These are phyloP conservation scores for Globisporangium middletonii DNA, from an alignment of 352 stramenopile genomes.

Conservation along the genomic window DNA sequence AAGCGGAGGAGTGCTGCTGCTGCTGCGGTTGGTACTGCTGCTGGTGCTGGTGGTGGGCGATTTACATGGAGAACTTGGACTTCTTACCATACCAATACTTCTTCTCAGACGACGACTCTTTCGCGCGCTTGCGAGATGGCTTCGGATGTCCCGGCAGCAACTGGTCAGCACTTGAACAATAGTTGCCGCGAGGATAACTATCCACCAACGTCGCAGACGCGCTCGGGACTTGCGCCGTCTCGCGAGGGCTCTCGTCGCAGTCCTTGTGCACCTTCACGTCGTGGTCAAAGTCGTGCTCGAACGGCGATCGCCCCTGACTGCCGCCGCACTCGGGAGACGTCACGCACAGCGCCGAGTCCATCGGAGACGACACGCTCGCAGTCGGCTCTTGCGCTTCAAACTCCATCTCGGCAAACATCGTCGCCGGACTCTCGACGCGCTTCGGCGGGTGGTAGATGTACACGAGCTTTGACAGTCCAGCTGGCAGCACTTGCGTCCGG, in stretches of 20 bases:
- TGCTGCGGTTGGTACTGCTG: background rate
- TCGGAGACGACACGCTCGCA: constrained; percentile 37
- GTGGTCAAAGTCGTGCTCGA: constrained; percentile 72
- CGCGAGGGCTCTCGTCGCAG: constrained; percentile 43
- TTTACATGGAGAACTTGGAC: constrained; percentile 58
- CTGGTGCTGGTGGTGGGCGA: constrained; percentile 7
- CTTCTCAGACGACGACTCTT: constrained; percentile 32
- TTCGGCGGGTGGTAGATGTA: constrained; percentile 62
- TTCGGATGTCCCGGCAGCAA: constrained; percentile 38
- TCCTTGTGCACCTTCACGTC: constrained; percentile 49
- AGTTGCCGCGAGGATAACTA: constrained; percentile 53
- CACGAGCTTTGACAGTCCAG: constrained; percentile 68
- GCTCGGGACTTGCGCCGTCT: constrained; percentile 34
- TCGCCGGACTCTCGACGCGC: constrained; percentile 42
- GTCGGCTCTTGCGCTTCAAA: constrained; percentile 38
- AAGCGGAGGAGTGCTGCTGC: background rate
- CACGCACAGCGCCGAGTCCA: constrained; percentile 64
- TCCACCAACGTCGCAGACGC: constrained; percentile 34
- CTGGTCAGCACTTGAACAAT: constrained; percentile 77
- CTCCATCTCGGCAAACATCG: constrained; percentile 32
- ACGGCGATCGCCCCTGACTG: constrained; percentile 61
- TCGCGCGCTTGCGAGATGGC: constrained; percentile 38
- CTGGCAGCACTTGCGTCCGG: constrained; percentile 62
- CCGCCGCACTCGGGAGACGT: constrained; percentile 69
- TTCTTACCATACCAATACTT: constrained; percentile 55